Evolutionary conservation across 345 rosid species (phyloP), one percentile per base, ranked within the genome.

Genomic region (Diplotaxis tenuifolia): DNA sequence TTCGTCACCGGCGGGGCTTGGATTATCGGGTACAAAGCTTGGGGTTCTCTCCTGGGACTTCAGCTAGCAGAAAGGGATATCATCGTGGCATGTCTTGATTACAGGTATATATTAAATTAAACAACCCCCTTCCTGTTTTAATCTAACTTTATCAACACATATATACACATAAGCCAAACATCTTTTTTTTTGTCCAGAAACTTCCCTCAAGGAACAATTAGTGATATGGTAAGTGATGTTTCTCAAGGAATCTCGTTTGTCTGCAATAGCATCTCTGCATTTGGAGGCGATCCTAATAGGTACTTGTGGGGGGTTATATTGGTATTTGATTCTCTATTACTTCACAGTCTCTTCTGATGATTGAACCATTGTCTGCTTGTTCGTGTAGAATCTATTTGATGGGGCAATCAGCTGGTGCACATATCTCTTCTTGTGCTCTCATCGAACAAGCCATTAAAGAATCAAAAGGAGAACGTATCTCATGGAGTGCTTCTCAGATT

Each of bases 341-440:
- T 31, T 29, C 64, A 49, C 36, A 2, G n/a, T 28, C 31, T 56
- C 22, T 53, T 56, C 22, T 53, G 9, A 23, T 70, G 58, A 71
- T 25, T 55, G 61, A 71, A 52, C 15, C 18, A 68, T n/a, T 62
- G 16, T 67, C 54, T 56, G 12, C 19, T 72, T 80, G 11, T 65
- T 72, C 72, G 20, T 67, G 55, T 72, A 95, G 99, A 86, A 84
- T 92, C 68, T 95, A 88, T 80, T 76, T 92, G 73, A 92, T 90
- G 99, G 99, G 99, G 9, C 99, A 95, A 80, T 95, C 99, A 31
- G 99, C 98, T 68, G 99, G 98, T 58, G 98, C 98, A 77, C 99
- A 95, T 81, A 90, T 95, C 52, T 88, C 98, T 68, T 85, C 96
- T 18, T 92, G 99, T 80, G 88, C 85, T 75, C 96, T 95, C 32